These are phyloP conservation scores for Chloroidium sp. DNA, from an alignment of 163 green algal genomes.

Conservation along the genomic window DNA sequence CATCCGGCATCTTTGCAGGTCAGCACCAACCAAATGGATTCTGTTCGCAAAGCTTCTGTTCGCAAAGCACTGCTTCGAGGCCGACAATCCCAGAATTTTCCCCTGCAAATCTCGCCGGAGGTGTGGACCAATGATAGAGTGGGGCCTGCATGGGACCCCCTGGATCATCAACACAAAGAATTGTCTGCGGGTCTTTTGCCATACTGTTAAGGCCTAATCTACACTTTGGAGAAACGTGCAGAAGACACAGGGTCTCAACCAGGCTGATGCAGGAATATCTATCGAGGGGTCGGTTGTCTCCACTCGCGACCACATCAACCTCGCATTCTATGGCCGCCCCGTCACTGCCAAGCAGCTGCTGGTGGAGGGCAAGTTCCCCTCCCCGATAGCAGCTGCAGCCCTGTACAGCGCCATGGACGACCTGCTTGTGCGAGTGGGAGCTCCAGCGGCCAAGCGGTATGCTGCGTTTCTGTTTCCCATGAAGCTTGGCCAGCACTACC, in stretches of 20 bases:
- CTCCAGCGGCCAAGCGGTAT: not conserved
- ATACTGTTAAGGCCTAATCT: not conserved
- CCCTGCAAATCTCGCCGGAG: no score
- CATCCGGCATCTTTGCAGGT: constrained; percentile 45
- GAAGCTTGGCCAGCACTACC: no score
- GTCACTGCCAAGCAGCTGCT: constrained; percentile 41
- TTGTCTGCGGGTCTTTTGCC: not conserved
- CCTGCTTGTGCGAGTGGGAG: constrained; percentile 10
- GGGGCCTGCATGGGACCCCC: not conserved
- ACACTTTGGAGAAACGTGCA: not conserved
- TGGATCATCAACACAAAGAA: not conserved
- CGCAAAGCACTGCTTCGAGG: no score
- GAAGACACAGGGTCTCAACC: no score
- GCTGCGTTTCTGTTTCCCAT: no score
- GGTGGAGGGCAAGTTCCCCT: constrained; percentile 14
- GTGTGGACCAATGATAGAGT: not conserved
- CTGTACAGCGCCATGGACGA: constrained; percentile 22
- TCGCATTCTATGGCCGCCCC: constrained; percentile 42
- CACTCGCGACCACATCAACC: constrained; percentile 33
- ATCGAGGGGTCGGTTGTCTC: constrained; percentile 49
- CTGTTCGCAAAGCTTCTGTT: no score
- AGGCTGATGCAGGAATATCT: constrained; percentile 27
- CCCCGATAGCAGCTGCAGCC: constrained; percentile 29
- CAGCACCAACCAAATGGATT: no score
- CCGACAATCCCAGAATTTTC: no score